Evolutionary conservation across 306 rosid species (phyloP), one percentile per base, ranked within the genome.

Genomic region (Fragaria vesca): DNA sequence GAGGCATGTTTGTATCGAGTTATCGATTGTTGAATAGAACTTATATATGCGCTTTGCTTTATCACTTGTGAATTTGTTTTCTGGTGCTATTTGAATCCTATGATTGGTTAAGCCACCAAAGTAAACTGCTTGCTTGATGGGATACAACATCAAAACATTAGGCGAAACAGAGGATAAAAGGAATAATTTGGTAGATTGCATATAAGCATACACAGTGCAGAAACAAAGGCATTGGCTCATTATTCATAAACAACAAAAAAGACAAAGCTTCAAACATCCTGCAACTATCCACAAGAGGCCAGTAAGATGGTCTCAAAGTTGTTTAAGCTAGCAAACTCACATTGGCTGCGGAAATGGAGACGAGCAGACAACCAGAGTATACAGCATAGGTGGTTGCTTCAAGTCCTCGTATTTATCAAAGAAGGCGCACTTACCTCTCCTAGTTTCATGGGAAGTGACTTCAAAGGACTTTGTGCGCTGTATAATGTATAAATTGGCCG

Each of bases 1-100:
- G 55, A 66, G 61, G 55, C 67, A 71, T 79, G 58, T 82, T 72
- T 52, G 65, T 45, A 54, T 40, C 42, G 80, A 18, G 74, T 12
- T 60, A 4, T 67, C 70, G 72, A 62, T 60, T 74, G 73, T 67
- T 82, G 63, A 73, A 70, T 60, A 34, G 32, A 61, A 28, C 69
- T 38, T 1, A 57, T 40, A 76, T 71, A 76, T 71, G 58, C 76
- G 69, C 52, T 78, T 80, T 40, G 20, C 32, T 66, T 66, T 38
- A 16, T 66, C 12, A 38, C 26, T 52, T 16, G 15, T 7, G 10
- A 40, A 16, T 21, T 6, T 76, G 20, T n/a, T 6, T 8, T 55
- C 5, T 55, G 60, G 24, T 48, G 61, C 42, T 46, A 7, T 15
- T 21, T 6, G 5, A 38, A 55, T 57, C 8, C 20, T 32, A n/a